These are phyloP conservation scores for Austroboletus eburneus DNA, from an alignment of 768 basidiomycete genomes.

Conservation along the genomic window DNA sequence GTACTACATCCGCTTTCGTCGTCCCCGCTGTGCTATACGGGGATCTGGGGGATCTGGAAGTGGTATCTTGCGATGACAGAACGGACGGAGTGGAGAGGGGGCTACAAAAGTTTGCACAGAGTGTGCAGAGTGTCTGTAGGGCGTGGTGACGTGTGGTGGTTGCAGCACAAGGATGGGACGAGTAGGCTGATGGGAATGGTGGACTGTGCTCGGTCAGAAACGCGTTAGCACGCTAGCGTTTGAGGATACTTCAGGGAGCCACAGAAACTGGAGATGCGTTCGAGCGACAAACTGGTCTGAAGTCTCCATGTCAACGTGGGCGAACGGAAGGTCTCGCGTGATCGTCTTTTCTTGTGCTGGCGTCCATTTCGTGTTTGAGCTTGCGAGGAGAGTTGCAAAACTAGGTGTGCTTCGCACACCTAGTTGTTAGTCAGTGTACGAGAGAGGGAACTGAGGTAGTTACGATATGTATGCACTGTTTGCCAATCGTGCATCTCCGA, in stretches of 20 bases:
- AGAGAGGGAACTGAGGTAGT: no score
- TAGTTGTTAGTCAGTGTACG: no score
- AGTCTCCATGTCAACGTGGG: constrained; percentile 38
- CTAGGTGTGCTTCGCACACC: no score
- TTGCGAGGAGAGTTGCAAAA: constrained; percentile 20
- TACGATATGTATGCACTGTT: no score
- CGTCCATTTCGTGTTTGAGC: constrained; percentile 45
- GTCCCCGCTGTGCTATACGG: constrained; percentile 53
- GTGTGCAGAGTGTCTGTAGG: constrained; percentile 42
- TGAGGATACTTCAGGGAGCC: constrained; percentile 78
- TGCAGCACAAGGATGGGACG: constrained; percentile 51
- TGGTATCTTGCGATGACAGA: constrained; percentile 57
- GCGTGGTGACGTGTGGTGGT: constrained; percentile 33
- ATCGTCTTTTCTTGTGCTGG: constrained; percentile 55
- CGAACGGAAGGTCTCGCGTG: constrained; percentile 53
- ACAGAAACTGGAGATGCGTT: constrained; percentile 73
- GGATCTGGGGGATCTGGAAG: constrained; percentile 54
- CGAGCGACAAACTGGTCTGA: constrained; percentile 55
- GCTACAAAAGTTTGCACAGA: constrained; percentile 58
- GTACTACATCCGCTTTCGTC: constrained; percentile 75
- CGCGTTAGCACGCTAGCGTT: not conserved
- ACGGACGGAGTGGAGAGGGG: constrained; percentile 58
- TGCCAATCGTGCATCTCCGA: no score
- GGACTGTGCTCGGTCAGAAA: constrained; percentile 42
- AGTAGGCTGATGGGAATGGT: constrained; percentile 64